Base-by-base conservation (phyloP, 257 asterid genomes). In the Jacaranda mimosifolia region DNA sequence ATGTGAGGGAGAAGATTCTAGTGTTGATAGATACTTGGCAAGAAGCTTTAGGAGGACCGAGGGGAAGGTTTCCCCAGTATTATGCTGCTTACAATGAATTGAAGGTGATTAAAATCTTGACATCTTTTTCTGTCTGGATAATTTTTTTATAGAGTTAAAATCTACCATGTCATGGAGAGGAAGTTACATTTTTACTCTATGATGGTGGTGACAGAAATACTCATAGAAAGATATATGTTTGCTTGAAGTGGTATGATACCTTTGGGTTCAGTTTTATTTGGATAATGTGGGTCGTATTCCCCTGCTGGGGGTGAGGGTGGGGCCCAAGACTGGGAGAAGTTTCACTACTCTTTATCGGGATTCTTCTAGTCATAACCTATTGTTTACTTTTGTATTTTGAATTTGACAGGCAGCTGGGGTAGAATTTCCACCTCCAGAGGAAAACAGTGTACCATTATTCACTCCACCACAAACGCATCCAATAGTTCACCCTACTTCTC, bases 391-490 rank as follows among this genome's bases (percentile, higher is more conserved):
- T 65, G 71, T 60, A 46, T 78, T 71, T 75, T 38, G 60, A 69
- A 80, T 55, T 76, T 86, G 42, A 57, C 87, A 94, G 98, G 72
- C 96, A 43, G 88, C 89, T 81, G 99, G 99, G 65, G 92, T 96
- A 40, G 98, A 89, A 75, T 96, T 93, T 83, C 99, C 99, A 48
- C 99, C 99, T 40, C 89, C 94, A 72, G 94, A 79, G 82, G 99
- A 86, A 83, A 90, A 88, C 81, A 89, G 88, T 76, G 98, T 91
- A 19, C 97, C 98, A 4, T 71, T 95, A 49, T 95, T 95, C 84
- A 90, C 99, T 73, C 98, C 98, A 73, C 96, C 98, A 57, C 99
- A 93, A 83, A 83, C 98, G 68, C 96, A 89, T 86, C 96, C 97
- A 11, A 65, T 93, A 52, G 90, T 81, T 76, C 87, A 86, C 42